Evolutionary conservation across 306 rosid genomes (phyloP).

Genomic region (Trifolium fragiferum): DNA sequence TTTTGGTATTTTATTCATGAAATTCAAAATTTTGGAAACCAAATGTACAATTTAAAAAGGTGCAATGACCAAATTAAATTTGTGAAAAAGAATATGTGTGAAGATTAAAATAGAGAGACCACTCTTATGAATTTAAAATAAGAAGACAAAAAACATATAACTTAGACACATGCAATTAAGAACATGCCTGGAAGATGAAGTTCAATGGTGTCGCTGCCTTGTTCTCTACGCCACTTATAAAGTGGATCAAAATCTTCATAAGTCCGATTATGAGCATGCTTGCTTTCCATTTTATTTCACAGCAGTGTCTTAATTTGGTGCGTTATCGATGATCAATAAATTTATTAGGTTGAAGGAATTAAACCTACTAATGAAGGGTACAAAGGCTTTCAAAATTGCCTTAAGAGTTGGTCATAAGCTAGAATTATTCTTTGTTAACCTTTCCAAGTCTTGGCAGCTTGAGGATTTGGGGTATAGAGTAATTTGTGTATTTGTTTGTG

Average conservation of each 20-base stretch:
- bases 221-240: constrained; percentile 46
- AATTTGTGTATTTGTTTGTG: neutral
- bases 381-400: constrained; percentile 32
- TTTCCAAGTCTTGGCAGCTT: constrained; percentile 24
- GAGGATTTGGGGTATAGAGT: constrained; percentile 4
- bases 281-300: constrained; percentile 43
- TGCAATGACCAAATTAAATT: no score
- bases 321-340: neutral
- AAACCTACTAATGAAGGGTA: neutral
- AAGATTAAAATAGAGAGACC: no score
- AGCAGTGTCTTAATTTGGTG: neutral
- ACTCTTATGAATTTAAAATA: neutral
- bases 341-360: constrained; percentile 15
- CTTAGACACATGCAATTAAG: neutral
- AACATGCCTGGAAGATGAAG: constrained; percentile 55
- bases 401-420: constrained; percentile 26
- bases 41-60: no score
- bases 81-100: no score
- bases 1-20: no score
- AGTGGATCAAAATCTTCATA: constrained; percentile 56
- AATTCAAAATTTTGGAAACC: no score
- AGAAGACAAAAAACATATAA: neutral
- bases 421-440: constrained; percentile 51
- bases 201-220: constrained; percentile 47
- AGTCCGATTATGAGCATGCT: constrained; percentile 29